Conservation (phyloP, 495 filamentous ascomycete genomes). For the Penicillium angulare region DNA sequence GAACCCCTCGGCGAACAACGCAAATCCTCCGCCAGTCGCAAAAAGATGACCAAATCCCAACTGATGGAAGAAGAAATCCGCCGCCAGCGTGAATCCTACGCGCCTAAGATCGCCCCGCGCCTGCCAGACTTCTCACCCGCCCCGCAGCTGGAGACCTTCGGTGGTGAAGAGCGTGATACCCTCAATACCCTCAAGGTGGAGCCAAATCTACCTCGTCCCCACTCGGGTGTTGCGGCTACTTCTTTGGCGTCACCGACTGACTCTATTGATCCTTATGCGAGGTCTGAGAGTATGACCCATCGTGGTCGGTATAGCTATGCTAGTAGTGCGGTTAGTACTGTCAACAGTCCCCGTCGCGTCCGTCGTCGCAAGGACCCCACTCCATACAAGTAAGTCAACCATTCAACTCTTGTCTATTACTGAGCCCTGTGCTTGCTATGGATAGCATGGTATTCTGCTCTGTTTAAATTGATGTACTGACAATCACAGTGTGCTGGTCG, state of each 20-base stretch:
- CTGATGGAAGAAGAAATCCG: conserved; percentile 64
- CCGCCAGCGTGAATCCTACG: conserved; percentile 63
- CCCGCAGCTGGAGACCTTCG: conserved; percentile 67
- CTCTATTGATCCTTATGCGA: conserved; percentile 70
- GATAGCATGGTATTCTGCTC: too few relatives aligned
- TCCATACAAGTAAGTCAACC: conserved; percentile 86
- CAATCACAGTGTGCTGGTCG: conserved; percentile 73
- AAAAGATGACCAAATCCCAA: conserved; percentile 58
- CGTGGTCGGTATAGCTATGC: conserved; percentile 96
- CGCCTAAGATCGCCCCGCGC: conserved; percentile 71
- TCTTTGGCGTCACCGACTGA: conserved; percentile 39
- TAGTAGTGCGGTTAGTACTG: conserved; percentile 83
- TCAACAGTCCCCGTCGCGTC: conserved; percentile 91
- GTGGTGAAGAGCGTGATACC: conserved; percentile 59
- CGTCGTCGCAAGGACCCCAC: conserved; percentile 95
- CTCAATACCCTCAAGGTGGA: conserved; percentile 18
- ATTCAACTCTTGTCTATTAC: not conserved
- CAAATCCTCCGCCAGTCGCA: conserved; percentile 59
- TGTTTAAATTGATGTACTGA: too few relatives aligned
- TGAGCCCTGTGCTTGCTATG: too few relatives aligned
- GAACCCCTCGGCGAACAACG: conserved; percentile 47
- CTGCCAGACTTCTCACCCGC: conserved; percentile 73
- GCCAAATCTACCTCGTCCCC: conserved; percentile 15
- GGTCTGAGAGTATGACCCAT: conserved; percentile 93
- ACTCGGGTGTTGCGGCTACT: conserved; percentile 16